phyloP scores from a whole-genome alignment of 2,329 filamentous ascomycete species.

The Ceratocystis alfenasii region DNA sequence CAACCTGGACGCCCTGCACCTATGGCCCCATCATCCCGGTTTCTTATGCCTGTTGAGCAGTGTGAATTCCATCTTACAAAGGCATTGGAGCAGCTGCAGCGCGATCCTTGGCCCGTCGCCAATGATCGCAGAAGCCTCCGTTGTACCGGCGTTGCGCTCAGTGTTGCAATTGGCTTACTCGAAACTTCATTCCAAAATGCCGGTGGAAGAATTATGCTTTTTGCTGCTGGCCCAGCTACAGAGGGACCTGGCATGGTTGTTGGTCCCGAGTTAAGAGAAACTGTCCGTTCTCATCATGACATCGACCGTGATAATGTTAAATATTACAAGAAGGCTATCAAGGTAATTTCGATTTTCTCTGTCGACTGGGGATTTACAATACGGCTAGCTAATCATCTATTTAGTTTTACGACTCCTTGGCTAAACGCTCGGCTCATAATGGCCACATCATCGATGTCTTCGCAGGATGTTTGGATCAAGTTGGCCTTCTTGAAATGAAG shows the following conservation, averaged over 20 bases:
- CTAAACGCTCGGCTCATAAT: constrained; percentile 90
- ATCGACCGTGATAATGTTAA: constrained; percentile 99
- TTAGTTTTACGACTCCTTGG: constrained; percentile 86
- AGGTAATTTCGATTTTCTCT: constrained; percentile 40
- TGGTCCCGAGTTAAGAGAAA: constrained; percentile 85
- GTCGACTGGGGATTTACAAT: no score
- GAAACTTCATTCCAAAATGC: constrained; percentile 94
- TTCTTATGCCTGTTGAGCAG: constrained; percentile 86
- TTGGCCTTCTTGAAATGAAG: constrained; percentile 96
- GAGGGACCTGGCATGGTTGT: constrained; percentile 97
- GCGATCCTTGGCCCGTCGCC: constrained; percentile 93
- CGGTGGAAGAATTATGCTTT: constrained; percentile 92
- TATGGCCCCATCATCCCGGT: constrained; percentile 72
- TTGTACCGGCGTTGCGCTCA: constrained; percentile 92
- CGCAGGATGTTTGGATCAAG: constrained; percentile 91
- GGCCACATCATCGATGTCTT: constrained; percentile 97
- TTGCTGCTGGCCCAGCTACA: constrained; percentile 85
- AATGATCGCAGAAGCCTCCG: constrained; percentile 82
- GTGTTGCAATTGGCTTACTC: constrained; percentile 81
- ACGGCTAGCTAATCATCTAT: no score
- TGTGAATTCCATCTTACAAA: constrained; percentile 97
- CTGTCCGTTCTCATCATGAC: constrained; percentile 95
- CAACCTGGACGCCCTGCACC: constrained; percentile 62
- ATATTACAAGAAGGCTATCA: constrained; percentile 97
- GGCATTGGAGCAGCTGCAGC: constrained; percentile 86